These are phyloP conservation scores for Lophiostoma macrostomum DNA, from an alignment of 495 filamentous ascomycete species.

Conservation along the genomic window DNA sequence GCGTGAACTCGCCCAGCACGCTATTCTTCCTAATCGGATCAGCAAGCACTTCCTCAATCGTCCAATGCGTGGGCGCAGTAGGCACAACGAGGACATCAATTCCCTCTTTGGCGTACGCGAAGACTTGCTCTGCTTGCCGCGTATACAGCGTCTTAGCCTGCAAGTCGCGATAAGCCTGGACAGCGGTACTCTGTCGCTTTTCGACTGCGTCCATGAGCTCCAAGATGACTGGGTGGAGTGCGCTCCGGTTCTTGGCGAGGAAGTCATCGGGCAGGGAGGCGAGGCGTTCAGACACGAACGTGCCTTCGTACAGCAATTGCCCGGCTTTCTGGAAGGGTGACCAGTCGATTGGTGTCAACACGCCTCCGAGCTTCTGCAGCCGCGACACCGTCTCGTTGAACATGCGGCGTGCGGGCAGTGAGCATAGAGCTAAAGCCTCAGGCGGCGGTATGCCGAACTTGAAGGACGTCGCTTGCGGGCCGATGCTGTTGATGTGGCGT, in stretches of 20 bases:
- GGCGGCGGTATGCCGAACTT: slow-evolving; percentile 54
- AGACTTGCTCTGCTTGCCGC: slow-evolving; percentile 47
- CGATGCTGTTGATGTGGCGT: slow-evolving; percentile 52
- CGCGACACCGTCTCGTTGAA: slow-evolving; percentile 46
- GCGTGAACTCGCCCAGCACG: slow-evolving; percentile 58
- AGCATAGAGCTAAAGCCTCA: slow-evolving; percentile 48
- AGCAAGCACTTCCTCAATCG: slow-evolving; percentile 53
- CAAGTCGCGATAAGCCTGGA: slow-evolving; percentile 54
- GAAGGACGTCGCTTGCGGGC: slow-evolving; percentile 47
- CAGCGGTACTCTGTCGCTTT: slow-evolving; percentile 47
- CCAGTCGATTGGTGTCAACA: slow-evolving; percentile 51
- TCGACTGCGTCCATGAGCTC: slow-evolving; percentile 51
- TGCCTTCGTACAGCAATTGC: slow-evolving; percentile 56
- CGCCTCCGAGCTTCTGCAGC: slow-evolving; percentile 50
- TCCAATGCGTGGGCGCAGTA: slow-evolving; percentile 58
- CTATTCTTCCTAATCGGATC: slow-evolving; percentile 58
- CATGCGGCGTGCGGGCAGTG: slow-evolving; percentile 42
- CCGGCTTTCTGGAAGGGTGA: slow-evolving; percentile 53
- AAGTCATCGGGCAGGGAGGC: slow-evolving; percentile 48
- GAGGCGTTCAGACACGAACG: slow-evolving; percentile 56
- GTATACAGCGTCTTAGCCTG: slow-evolving; percentile 50
- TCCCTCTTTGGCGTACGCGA: slow-evolving; percentile 44
- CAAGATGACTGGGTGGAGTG: slow-evolving; percentile 56
- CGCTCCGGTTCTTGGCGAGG: slow-evolving; percentile 39
- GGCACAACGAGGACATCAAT: slow-evolving; percentile 62